Evolutionary conservation across 768 basidiomycete species (phyloP).

Genomic region (Candolleomyces efflorescens): DNA sequence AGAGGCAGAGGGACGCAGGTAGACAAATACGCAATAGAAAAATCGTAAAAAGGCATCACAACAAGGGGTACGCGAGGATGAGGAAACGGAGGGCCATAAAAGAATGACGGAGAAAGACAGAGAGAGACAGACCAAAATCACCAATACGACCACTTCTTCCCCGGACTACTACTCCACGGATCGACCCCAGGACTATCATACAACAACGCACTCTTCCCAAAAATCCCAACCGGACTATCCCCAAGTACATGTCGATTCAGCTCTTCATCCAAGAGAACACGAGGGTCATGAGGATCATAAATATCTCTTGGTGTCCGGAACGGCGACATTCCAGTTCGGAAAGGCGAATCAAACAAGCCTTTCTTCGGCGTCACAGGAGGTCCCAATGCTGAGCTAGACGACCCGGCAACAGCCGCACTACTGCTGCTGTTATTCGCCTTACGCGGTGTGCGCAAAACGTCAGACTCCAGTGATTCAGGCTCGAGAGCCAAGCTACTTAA

Average conservation of each 20-base stretch:
- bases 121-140: constrained; percentile 19
- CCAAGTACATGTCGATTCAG: constrained; percentile 48
- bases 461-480: constrained; percentile 18
- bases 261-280: constrained; percentile 67
- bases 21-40: neutral
- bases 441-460: constrained; percentile 36
- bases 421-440: constrained; percentile 22
- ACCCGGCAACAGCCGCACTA: constrained; percentile 10
- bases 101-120: constrained; percentile 3
- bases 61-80: neutral
- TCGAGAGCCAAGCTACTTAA: constrained; percentile 5
- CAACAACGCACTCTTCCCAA: constrained; percentile 53
- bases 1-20: neutral
- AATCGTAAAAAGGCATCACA: constrained; percentile 8
- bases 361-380: constrained; percentile 36
- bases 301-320: constrained; percentile 47
- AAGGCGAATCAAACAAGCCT: constrained; percentile 36
- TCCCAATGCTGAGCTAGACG: constrained; percentile 8
- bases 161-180: constrained; percentile 50
- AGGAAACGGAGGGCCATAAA: neutral
- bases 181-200: constrained; percentile 70
- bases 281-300: constrained; percentile 72
- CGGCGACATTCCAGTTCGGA: constrained; percentile 31
- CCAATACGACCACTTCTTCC: constrained; percentile 48
- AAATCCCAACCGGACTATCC: constrained; percentile 67